Evolutionary conservation across 768 basidiomycete genomes (phyloP), one percentile per base, ranked within the genome.

Genomic region (Auriscalpium orientale): DNA sequence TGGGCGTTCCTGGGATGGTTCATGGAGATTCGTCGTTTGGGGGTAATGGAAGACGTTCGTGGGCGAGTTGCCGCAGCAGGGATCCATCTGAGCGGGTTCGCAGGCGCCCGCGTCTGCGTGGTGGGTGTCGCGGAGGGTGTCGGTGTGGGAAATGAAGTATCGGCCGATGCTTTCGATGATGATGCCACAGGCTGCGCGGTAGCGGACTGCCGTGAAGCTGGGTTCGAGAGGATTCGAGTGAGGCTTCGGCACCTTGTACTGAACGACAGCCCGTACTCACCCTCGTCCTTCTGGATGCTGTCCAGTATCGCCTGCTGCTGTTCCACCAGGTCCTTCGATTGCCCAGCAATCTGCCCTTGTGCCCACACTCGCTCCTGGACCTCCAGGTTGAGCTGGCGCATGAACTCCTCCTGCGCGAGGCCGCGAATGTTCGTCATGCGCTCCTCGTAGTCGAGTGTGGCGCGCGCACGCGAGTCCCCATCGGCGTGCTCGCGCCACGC

Each of bases 301-400:
- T 62, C 61, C 22, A 62, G 50, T 38, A 61, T 62, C 58, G 37
- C 51, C 54, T 62, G 61, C 49, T 62, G 61, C 51, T 62, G 53
- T 20, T 56, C 43, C 28, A 40, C 49, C 34, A 61, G 55, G 35
- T 62, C 58, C 8, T 59, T 55, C 9, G 61, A 62, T n/a, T 58
- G 56, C 18, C 50, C 40, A 21, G 45, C 53, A 34, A 56, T 53
- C 10, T 56, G 36, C 33, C 60, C 34, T 2, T 57, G 49, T 3
- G 58, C 58, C 58, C 58, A 60, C 50, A 54, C 56, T 37, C 61
- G 61, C 37, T 62, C 56, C 8, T 53, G 46, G 36, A 55, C 57
- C 48, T 62, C 61, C 33, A 33, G 8, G 35, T 52, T 49, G 9
- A 62, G 47, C 37, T 43, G 38, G 45, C 50, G 43, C 18, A 28